A percentile compares a stretch with the other conserved stretches of the same genome.
phyloP scores from a whole-genome alignment of 2,329 filamentous ascomycete genomes.

The Cordyceps cateniannulata region DNA sequence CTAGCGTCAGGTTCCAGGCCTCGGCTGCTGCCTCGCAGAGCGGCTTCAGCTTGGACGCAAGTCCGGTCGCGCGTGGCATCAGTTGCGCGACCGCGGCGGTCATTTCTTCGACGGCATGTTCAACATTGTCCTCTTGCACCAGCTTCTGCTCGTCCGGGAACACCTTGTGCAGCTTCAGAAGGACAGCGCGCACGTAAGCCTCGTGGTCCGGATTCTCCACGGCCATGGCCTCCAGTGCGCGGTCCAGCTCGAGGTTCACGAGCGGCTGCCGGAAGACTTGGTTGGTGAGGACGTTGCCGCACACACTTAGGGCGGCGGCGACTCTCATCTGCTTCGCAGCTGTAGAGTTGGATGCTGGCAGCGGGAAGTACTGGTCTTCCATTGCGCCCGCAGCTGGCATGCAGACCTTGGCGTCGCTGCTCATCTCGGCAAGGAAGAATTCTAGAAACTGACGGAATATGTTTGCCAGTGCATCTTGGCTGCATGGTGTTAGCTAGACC shows the following conservation, averaged over 20 bases:
- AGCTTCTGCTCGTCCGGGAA: background rate
- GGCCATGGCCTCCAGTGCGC: background rate
- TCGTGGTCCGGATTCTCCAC: background rate
- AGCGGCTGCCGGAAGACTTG: background rate
- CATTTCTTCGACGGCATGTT: background rate
- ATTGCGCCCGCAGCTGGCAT: background rate
- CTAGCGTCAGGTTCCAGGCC: background rate
- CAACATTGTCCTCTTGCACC: background rate
- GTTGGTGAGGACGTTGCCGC: background rate
- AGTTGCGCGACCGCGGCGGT: background rate
- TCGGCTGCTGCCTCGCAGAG: background rate
- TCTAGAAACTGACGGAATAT: background rate
- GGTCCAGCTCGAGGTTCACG: background rate
- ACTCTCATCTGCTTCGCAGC: constrained; percentile 2
- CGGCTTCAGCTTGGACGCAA: background rate
- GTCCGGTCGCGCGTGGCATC: background rate
- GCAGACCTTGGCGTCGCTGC: background rate
- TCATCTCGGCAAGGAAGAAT: background rate
- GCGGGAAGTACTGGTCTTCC: background rate
- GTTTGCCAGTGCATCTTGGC: background rate
- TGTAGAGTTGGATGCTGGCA: background rate
- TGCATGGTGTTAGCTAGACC: background rate
- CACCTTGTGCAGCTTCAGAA: background rate
- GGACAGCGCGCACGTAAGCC: background rate
- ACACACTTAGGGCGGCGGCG: background rate